A percentile compares a stretch with the other conserved stretches of the same genome.
Evolutionary conservation across 768 basidiomycete species (phyloP).

Genomic region (Lentinula sp.): DNA sequence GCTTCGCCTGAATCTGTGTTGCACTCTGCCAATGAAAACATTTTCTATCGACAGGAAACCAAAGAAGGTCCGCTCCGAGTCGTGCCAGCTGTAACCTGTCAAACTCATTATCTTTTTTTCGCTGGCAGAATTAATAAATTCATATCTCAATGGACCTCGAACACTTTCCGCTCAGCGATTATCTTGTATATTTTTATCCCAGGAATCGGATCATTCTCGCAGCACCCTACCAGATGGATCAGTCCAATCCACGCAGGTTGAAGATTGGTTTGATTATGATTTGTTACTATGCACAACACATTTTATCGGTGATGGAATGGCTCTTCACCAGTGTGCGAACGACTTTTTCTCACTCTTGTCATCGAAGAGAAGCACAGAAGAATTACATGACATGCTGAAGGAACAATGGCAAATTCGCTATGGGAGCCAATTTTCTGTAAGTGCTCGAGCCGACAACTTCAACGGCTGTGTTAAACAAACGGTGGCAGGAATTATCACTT

Average conservation of each 20-base stretch:
- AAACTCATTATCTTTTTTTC: constrained; percentile 2
- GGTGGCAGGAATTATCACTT: constrained; percentile 21
- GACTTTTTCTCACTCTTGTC: constrained; percentile 66
- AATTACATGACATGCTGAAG: constrained; percentile 22
- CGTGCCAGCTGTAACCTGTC: neutral
- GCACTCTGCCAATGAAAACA: constrained; percentile 34
- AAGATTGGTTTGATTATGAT: constrained; percentile 36
- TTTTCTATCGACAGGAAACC: constrained; percentile 44
- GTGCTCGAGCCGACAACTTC: neutral
- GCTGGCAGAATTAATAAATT: constrained; percentile 49
- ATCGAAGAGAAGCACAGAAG: constrained; percentile 8
- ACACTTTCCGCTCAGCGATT: constrained; percentile 63
- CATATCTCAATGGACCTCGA: constrained; percentile 73
- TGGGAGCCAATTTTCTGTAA: constrained; percentile 15
- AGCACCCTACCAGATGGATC: neutral
- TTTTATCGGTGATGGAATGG: constrained; percentile 85
- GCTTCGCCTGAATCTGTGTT: constrained; percentile 37
- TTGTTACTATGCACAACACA: constrained; percentile 74
- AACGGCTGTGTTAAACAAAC: neutral
- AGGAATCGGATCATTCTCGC: constrained; percentile 7
- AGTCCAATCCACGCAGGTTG: neutral
- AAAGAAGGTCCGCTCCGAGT: constrained; percentile 43
- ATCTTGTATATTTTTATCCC: constrained; percentile 57
- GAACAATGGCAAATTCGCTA: constrained; percentile 26
- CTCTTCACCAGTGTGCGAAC: constrained; percentile 75